Evolutionary conservation across 2,329 filamentous ascomycete species (phyloP).

Genomic region (Trichophyton verrucosum): DNA sequence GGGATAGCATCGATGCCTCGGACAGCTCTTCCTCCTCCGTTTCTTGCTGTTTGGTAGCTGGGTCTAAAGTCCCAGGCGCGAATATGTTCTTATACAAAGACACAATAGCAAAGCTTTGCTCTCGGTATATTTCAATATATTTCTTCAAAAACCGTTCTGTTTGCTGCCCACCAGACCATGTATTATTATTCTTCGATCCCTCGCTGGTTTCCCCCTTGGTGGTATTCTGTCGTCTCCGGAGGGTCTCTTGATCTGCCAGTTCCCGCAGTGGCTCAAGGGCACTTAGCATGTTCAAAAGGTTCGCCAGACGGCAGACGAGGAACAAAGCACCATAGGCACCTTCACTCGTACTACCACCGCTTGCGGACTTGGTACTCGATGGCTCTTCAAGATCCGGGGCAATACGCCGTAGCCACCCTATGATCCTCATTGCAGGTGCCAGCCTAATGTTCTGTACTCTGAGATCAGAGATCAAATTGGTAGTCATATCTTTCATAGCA

Average conservation of each 20-base stretch:
- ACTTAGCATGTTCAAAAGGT: slow-evolving; percentile 64
- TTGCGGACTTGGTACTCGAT: slow-evolving; percentile 14
- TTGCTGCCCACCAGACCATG: slow-evolving; percentile 57
- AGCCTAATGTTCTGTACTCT: slow-evolving; percentile 71
- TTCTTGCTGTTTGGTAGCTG: slow-evolving; percentile 15
- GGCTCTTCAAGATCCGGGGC: slow-evolving; percentile 60
- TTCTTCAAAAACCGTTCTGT: slow-evolving; percentile 89
- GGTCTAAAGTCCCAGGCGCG: slow-evolving; percentile 41
- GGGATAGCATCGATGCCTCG: slow-evolving; percentile 26
- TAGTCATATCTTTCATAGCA: slow-evolving; percentile 78
- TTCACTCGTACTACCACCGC: slow-evolving; percentile 34
- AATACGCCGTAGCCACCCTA: slow-evolving; percentile 80
- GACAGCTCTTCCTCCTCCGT: slow-evolving; percentile 8
- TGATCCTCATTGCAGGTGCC: slow-evolving; percentile 76
- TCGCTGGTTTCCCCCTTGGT: slow-evolving; percentile 15
- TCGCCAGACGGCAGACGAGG: slow-evolving; percentile 71
- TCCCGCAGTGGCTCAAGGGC: slow-evolving; percentile 76
- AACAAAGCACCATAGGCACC: slow-evolving; percentile 71
- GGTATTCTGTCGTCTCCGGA: slow-evolving; percentile 28
- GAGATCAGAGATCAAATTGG: slow-evolving; percentile 66
- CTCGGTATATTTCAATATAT: slow-evolving; percentile 93
- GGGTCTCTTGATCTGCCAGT: slow-evolving; percentile 74
- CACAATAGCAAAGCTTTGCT: slow-evolving; percentile 91
- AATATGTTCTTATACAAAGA: slow-evolving; percentile 92
- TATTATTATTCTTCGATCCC: slow-evolving; percentile 10